Evolutionary conservation across 345 rosid species (phyloP).

Genomic region (Lumnitzera racemosa): DNA sequence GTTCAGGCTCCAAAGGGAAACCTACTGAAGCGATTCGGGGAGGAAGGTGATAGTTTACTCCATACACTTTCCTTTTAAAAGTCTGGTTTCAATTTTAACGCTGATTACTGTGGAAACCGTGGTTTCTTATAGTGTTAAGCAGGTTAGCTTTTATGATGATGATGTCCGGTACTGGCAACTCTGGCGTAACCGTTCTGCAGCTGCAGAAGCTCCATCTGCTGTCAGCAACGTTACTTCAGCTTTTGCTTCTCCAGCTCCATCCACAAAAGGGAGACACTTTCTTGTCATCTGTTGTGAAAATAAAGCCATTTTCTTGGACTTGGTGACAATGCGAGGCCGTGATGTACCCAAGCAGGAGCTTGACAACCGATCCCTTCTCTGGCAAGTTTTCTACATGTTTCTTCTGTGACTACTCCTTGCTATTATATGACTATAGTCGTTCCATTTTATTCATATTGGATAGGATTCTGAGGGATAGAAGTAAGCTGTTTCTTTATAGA

Average conservation of each 20-base stretch:
- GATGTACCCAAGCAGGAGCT: constrained; percentile 97
- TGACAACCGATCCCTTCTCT: constrained; percentile 86
- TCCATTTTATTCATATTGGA: too few relatives aligned
- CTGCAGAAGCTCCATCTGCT: constrained; percentile 93
- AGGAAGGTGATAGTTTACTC: constrained; percentile 55
- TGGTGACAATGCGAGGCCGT: constrained; percentile 97
- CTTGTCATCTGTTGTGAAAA: constrained; percentile 94
- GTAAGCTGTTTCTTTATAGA: too few relatives aligned
- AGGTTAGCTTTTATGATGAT: constrained; percentile 90
- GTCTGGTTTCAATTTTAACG: not conserved
- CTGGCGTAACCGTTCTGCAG: constrained; percentile 86
- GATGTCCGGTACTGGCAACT: constrained; percentile 97
- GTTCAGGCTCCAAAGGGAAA: constrained; percentile 63
- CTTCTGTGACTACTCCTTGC: not conserved
- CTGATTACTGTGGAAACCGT: not conserved
- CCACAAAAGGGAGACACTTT: constrained; percentile 93
- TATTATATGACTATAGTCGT: too few relatives aligned
- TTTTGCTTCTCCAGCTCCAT: constrained; percentile 75
- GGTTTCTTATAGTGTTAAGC: constrained; percentile 64
- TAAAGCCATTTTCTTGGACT: constrained; percentile 89
- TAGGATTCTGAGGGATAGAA: too few relatives aligned
- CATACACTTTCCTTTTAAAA: not conserved
- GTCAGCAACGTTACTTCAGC: constrained; percentile 74
- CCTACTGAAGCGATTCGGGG: constrained; percentile 93
- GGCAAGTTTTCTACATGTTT: constrained; percentile 32